Evolutionary conservation across 768 basidiomycete species (phyloP).

Genomic region (Mycena olivaceomarginata): DNA sequence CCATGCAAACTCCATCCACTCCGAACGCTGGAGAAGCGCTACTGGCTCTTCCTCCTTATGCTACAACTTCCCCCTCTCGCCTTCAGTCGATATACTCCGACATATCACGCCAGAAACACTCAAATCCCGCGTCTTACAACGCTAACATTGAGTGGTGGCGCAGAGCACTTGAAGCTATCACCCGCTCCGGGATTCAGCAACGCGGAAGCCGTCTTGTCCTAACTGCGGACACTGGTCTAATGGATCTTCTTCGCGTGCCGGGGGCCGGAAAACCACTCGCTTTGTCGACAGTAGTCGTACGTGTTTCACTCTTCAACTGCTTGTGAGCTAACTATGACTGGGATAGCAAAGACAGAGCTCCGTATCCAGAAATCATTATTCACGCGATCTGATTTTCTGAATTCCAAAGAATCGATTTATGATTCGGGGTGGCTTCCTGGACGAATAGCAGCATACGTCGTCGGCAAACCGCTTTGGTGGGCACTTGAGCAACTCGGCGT

Average conservation of each 20-base stretch:
- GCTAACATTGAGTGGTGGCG: slow-evolving; percentile 95
- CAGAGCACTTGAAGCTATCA: slow-evolving; percentile 75
- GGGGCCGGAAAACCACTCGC: slow-evolving; percentile 87
- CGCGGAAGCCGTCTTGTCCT: slow-evolving; percentile 75
- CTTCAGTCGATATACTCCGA: slow-evolving; percentile 92
- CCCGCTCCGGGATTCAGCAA: slow-evolving; percentile 74
- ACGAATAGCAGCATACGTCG: slow-evolving; percentile 80
- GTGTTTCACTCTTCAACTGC: slow-evolving; percentile 53
- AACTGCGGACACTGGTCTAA: slow-evolving; percentile 69
- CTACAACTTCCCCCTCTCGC: slow-evolving; percentile 69
- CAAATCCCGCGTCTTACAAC: slow-evolving; percentile 89
- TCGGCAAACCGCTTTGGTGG: slow-evolving; percentile 92
- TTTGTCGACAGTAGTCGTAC: slow-evolving; percentile 83
- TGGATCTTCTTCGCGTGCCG: slow-evolving; percentile 78
- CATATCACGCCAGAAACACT: slow-evolving; percentile 87
- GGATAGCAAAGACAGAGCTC: slow-evolving; percentile 84
- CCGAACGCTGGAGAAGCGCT: slow-evolving; percentile 41
- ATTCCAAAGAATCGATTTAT: slow-evolving; percentile 76
- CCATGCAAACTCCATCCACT: slow-evolving; percentile 39
- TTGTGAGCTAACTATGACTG: slow-evolving; percentile 51
- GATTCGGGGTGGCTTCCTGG: slow-evolving; percentile 81
- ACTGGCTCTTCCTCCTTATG: slow-evolving; percentile 65
- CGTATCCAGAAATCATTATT: slow-evolving; percentile 65
- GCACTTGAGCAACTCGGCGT: slow-evolving; percentile 87
- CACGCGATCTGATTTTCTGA: slow-evolving; percentile 73